Evolutionary conservation across 768 basidiomycete species (phyloP), one percentile per base, ranked within the genome.

Genomic region (Podaxis sp.): DNA sequence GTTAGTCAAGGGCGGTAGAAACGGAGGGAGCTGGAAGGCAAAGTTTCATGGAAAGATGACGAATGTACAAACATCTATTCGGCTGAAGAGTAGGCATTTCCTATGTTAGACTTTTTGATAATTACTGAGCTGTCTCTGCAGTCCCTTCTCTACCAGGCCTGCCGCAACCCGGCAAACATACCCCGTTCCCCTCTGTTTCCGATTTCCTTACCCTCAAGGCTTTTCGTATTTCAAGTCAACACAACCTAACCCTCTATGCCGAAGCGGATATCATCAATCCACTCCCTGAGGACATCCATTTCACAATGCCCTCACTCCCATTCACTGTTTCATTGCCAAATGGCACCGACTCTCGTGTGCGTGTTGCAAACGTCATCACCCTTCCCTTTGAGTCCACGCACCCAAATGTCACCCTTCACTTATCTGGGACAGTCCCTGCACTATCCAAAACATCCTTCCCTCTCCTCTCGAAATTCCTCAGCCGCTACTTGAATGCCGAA

Each of bases 121-220:
- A 11, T 56, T 40, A 65, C 60, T 64, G 40, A 65, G n/a, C 13
- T 51, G 28, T 15, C n/a, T 41, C 52, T 67, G 10, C 65, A 91
- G 90, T 91, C 28, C 88, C 87, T 7, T 70, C 76, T 7, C 67
- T 92, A 7, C 88, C 89, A 48, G 88, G 88, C 3, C 74, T 92
- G 15, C 91, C 91, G 17, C 72, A 73, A 20, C 87, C 88, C 2
- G 87, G 86, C 15, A 67, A 73, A 10, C 74, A 79, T 56, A 66
- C 65, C 0, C 83, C 85, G 7, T 76, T 87, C 2, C 90, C 89
- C 11, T 72, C 80, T 5, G 68, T 89, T 46, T 78, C 85, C 3
- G 76, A 87, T 61, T 77, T 93, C 4, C 71, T 93, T 54, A 85
- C 82, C 0, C 76, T 93, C 6, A 74, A 82, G 58, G 81, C 82